Evolutionary conservation across 2,329 filamentous ascomycete species (phyloP).

Genomic region (Neoscytalidium dimidiatum): DNA sequence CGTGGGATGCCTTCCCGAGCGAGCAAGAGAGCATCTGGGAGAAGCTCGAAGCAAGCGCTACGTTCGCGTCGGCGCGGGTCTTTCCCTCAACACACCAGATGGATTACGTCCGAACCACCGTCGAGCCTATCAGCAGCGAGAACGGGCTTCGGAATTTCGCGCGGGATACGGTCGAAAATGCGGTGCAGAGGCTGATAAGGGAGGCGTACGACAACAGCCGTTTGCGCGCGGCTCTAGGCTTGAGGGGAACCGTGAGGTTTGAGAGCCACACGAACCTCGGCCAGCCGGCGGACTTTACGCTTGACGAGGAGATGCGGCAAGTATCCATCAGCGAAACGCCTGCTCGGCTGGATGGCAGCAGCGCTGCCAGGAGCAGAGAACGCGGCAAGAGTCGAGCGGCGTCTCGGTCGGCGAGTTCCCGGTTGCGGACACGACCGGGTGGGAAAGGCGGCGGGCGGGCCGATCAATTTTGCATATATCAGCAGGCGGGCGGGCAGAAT

Average conservation of each 20-base stretch:
- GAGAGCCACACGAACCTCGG: slow-evolving; percentile 42
- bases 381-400: background rate
- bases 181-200: slow-evolving; percentile 37
- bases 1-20: no score
- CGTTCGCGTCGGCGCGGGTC: slow-evolving; percentile 28
- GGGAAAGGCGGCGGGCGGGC: no score
- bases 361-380: no score
- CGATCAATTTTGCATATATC: slow-evolving; percentile 2
- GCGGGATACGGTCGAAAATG: slow-evolving; percentile 39
- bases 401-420: background rate
- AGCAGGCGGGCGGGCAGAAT: background rate
- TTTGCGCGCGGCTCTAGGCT: slow-evolving; percentile 32
- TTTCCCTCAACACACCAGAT: slow-evolving; percentile 40
- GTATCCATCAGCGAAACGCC: background rate
- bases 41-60: slow-evolving; percentile 23
- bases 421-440: no score
- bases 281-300: slow-evolving; percentile 20
- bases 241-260: slow-evolving; percentile 40
- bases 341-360: background rate
- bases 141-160: slow-evolving; percentile 37
- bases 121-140: slow-evolving; percentile 40
- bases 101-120: slow-evolving; percentile 33
- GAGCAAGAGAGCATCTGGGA: slow-evolving; percentile 33
- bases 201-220: slow-evolving; percentile 28
- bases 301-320: background rate